Evolutionary conservation across 2,329 filamentous ascomycete genomes (phyloP), one percentile per base, ranked within the genome.

Genomic region (Curvularia verruculosa): DNA sequence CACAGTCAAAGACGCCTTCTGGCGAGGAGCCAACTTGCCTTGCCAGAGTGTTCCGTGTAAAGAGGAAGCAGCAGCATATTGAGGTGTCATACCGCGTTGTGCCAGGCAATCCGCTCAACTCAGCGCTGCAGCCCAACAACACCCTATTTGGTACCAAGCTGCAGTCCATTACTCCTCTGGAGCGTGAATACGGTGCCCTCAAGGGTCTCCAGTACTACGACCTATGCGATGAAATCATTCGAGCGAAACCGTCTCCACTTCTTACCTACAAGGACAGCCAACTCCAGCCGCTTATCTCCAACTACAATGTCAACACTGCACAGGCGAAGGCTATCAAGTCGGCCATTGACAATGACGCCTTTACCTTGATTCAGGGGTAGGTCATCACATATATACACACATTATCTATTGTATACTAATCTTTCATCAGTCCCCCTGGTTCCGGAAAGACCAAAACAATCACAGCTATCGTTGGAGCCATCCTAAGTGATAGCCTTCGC

Each of bases 401-500:
- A 6, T 40, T 13, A 34, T 13, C 13, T 5, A 43, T 12, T 52
- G 48, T 41, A 58, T 55, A 59, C 73, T 74, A 63, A 66, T 46
- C 5, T 53, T 52, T 7, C 39, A 54, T 15, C 26, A 89, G 91
- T 53, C 95, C 95, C 49, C 95, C 95, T 1, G 95, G 95, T 75
- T 97, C 95, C 3, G 95, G 94, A 71, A 99, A 99, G 80, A 99
- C 95, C 0, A 99, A 99, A 76, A 99, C 95, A 0, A 99, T 99
- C 59, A 86, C 96, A 54, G 95, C 94, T 29, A 96, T 99, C 82
- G 93, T 98, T 23, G 95, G 95, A 34, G 91, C 92, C 36, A 81
- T 99, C 15, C 77, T 96, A 43, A 90, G 87, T 5, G 84, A 85
- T 37, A 81, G 67, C 48, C 82, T 85, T 50, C 79, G 80, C 49